phyloP scores from a whole-genome alignment of 257 asterid genomes.

The Petunia axillaris region DNA sequence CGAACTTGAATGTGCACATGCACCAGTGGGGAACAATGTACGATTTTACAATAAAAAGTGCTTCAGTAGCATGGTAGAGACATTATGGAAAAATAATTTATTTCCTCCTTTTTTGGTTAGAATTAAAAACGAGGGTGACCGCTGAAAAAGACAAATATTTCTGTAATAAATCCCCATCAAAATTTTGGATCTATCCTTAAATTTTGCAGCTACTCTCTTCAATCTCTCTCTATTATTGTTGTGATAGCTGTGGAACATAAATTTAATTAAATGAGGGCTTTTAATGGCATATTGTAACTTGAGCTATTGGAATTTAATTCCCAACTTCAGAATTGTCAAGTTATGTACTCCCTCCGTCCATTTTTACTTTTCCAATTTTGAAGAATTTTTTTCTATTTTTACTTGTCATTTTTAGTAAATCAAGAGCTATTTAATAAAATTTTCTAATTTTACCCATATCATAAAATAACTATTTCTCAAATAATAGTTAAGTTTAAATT shows the following conservation, averaged over 20 bases:
- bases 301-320: constrained; percentile 3
- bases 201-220: constrained; percentile 10
- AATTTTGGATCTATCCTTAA: not conserved
- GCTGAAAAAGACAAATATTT: not conserved
- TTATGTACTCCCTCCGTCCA: no score
- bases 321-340: not conserved
- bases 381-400: no score
- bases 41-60: not conserved
- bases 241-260: constrained; percentile 15
- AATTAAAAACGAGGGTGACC: not conserved
- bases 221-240: not conserved
- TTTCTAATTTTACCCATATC: no score
- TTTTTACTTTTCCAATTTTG: no score
- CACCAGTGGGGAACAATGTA: not conserved
- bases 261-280: not conserved
- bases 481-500: no score
- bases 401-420: no score
- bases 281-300: constrained; percentile 19
- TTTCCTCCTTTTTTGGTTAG: not conserved
- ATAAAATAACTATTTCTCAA: no score
- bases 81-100: not conserved
- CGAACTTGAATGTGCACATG: not conserved
- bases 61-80: not conserved
- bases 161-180: not conserved
- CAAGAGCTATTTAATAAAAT: no score